Percentiles rank a stretch among this genome's conserved stretches.
Evolutionary conservation across 768 basidiomycete species (phyloP).

Genomic region (Russula vinacea): DNA sequence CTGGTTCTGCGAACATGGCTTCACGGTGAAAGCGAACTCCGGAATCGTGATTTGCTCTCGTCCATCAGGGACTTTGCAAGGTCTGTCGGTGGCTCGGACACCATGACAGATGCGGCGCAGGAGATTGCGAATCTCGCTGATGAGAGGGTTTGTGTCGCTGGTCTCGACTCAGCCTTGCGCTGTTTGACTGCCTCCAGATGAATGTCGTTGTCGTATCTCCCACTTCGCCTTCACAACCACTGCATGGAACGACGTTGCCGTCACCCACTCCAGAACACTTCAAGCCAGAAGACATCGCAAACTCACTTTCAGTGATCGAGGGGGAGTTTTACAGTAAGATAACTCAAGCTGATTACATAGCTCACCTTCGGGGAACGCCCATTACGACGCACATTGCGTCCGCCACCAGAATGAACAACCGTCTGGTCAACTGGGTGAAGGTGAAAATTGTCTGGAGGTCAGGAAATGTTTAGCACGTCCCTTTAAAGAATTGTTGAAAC

Average conservation of each 20-base stretch:
- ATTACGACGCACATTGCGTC: slow-evolving; percentile 38
- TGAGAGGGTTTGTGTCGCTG: slow-evolving; percentile 18
- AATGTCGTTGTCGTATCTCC: slow-evolving; percentile 7
- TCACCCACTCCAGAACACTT: slow-evolving; percentile 35
- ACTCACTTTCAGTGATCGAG: slow-evolving; percentile 45
- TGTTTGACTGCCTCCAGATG: slow-evolving; percentile 12
- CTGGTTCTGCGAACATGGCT: slow-evolving; percentile 24
- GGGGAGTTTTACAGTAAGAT: slow-evolving; percentile 43
- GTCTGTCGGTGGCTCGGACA: slow-evolving; percentile 16
- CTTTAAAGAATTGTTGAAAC: not conserved
- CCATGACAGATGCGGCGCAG: slow-evolving; percentile 4
- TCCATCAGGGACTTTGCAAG: slow-evolving; percentile 21
- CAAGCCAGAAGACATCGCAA: slow-evolving; percentile 42
- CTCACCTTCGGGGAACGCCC: slow-evolving; percentile 37
- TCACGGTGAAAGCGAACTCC: slow-evolving; percentile 11
- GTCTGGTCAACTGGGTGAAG: slow-evolving; percentile 35
- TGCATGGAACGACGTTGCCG: not conserved
- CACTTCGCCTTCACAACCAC: not conserved
- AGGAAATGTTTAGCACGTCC: slow-evolving; percentile 36
- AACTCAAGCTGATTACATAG: slow-evolving; percentile 44
- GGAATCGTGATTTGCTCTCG: slow-evolving; percentile 34
- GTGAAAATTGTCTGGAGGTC: slow-evolving; percentile 24
- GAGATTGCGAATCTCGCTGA: slow-evolving; percentile 15
- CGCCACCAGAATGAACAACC: slow-evolving; percentile 40
- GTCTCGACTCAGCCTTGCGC: not conserved